phyloP scores from a whole-genome alignment of 2,329 filamentous ascomycete genomes.

The Plenodomus lindquistii region DNA sequence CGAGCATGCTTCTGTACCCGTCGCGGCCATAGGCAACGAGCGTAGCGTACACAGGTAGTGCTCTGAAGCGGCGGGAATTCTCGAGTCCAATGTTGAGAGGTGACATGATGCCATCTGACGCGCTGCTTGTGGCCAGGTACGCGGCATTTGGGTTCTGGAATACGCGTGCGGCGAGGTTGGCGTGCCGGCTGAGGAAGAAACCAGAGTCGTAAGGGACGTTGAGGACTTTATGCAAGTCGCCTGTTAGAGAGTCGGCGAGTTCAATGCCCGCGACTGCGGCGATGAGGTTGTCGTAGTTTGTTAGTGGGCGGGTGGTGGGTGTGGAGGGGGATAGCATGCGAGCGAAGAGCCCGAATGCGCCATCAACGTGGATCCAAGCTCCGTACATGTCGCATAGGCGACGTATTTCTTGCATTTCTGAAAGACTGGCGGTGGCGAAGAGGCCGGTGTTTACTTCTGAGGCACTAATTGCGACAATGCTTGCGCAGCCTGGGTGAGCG shows the following conservation, averaged over 20 bases:
- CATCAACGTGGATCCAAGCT: slow-evolving; percentile 90
- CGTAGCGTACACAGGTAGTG: slow-evolving; percentile 84
- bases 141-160: slow-evolving; percentile 75
- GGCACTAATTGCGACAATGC: slow-evolving; percentile 78
- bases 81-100: slow-evolving; percentile 87
- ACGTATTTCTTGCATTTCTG: slow-evolving; percentile 67
- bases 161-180: slow-evolving; percentile 5
- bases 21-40: slow-evolving; percentile 72
- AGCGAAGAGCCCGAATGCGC: slow-evolving; percentile 84
- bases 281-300: slow-evolving; percentile 45
- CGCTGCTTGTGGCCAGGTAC: slow-evolving; percentile 63
- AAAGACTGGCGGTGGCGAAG: slow-evolving; percentile 65
- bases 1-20: slow-evolving; percentile 71
- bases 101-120: slow-evolving; percentile 63
- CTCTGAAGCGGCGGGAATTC: slow-evolving; percentile 88
- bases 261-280: slow-evolving; percentile 67
- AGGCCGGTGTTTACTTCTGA: slow-evolving; percentile 90
- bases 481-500: slow-evolving; percentile 59
- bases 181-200: slow-evolving; percentile 75
- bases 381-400: slow-evolving; percentile 71
- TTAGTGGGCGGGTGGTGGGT: not conserved
- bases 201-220: slow-evolving; percentile 95
- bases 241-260: slow-evolving; percentile 82
- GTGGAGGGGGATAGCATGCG: slow-evolving; percentile 59
- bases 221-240: slow-evolving; percentile 88